These are phyloP conservation scores for Tuber magnatum DNA, from an alignment of 495 filamentous ascomycete species.

Conservation along the genomic window DNA sequence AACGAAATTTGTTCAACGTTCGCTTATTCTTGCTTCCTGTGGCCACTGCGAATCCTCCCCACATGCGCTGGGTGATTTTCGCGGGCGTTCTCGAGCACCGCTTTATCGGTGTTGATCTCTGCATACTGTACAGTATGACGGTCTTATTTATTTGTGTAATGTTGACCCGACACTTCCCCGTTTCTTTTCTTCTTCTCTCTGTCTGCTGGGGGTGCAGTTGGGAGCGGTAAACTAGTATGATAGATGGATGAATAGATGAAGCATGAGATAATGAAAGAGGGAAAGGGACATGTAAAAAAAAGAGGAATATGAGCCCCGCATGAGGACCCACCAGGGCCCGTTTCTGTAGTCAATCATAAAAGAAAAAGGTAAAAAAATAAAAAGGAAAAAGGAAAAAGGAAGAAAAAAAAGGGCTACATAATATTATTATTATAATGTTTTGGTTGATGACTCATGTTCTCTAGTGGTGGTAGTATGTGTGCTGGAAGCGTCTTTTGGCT, in stretches of 20 bases:
- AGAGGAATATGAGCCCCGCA: neutral
- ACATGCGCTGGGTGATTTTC: neutral
- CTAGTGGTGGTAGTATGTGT: neutral
- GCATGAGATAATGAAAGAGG: neutral
- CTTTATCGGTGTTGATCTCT: neutral
- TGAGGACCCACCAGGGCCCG: neutral
- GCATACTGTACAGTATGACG: neutral
- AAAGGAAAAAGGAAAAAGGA: neutral
- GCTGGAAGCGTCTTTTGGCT: neutral
- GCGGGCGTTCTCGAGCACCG: neutral
- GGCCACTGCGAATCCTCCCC: neutral
- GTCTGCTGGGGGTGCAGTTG: neutral
- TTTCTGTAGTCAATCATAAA: neutral
- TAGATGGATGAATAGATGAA: neutral
- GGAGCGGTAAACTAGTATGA: neutral
- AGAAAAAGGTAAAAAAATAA: neutral
- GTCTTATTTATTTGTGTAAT: neutral
- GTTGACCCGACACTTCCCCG: neutral
- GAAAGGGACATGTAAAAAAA: neutral
- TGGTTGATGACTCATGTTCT: neutral
- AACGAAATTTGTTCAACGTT: conserved; percentile 30
- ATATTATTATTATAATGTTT: neutral
- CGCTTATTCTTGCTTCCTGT: conserved; percentile 22
- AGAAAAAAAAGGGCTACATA: neutral
- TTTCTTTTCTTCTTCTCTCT: neutral